Conservation (phyloP, 2,329 filamentous ascomycete species). For the Didymella arachidicola region DNA sequence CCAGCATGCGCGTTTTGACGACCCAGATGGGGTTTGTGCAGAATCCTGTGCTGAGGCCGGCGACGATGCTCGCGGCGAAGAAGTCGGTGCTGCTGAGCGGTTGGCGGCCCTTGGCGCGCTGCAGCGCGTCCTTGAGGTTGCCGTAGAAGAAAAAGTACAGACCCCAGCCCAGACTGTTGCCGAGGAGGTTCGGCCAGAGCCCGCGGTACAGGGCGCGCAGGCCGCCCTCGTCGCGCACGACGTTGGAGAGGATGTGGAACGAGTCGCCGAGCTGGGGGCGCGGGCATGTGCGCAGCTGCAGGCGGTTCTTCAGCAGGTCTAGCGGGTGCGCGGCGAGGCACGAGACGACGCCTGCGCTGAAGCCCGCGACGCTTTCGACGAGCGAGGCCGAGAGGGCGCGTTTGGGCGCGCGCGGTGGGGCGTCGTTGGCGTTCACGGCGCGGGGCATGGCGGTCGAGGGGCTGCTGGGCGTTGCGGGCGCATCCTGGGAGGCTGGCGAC, state of each 20-base stretch:
- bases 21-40: slow-evolving; percentile 98
- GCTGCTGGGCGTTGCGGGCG: slow-evolving; percentile 22
- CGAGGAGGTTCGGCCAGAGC: slow-evolving; percentile 86
- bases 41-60: slow-evolving; percentile 75
- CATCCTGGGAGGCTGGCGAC: slow-evolving; percentile 29
- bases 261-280: slow-evolving; percentile 61
- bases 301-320: slow-evolving; percentile 94
- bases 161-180: slow-evolving; percentile 89
- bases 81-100: slow-evolving; percentile 73
- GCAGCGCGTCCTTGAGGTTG: slow-evolving; percentile 65
- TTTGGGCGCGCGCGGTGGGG: slow-evolving; percentile 45
- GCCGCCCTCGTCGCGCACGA: slow-evolving; percentile 63
- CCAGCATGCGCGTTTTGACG: slow-evolving; percentile 95
- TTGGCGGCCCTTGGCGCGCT: slow-evolving; percentile 50
- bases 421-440: slow-evolving; percentile 52
- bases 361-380: slow-evolving; percentile 87
- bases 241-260: slow-evolving; percentile 60
- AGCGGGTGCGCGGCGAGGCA: slow-evolving; percentile 90
- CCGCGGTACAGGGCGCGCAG: slow-evolving; percentile 84
- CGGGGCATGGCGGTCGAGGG: slow-evolving; percentile 55
- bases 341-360: slow-evolving; percentile 85
- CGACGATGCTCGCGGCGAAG: slow-evolving; percentile 75
- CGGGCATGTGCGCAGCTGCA: slow-evolving; percentile 67
- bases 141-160: slow-evolving; percentile 85
- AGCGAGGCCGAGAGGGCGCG: slow-evolving; percentile 66